These are phyloP conservation scores for Gryganskiella cystojenkinii DNA, from an alignment of 192 early-diverging fungal species.

Conservation along the genomic window DNA sequence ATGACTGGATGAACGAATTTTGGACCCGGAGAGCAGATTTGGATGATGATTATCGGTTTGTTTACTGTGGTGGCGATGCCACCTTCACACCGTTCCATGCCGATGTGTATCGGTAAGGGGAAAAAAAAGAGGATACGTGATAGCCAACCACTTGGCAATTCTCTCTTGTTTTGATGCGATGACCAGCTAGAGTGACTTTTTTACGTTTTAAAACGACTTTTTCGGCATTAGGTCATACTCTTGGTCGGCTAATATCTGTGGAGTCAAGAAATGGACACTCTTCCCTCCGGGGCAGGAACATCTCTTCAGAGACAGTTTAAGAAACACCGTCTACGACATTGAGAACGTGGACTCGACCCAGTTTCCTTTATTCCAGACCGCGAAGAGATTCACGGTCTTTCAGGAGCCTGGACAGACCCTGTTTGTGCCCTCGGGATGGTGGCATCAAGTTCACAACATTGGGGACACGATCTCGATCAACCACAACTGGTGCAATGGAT, in stretches of 20 bases:
- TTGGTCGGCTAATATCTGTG: slow-evolving; percentile 82
- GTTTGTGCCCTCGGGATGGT: slow-evolving; percentile 82
- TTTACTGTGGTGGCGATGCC: slow-evolving; percentile 74
- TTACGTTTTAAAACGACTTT: neutral
- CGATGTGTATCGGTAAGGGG: slow-evolving; percentile 74
- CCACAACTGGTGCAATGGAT: slow-evolving; percentile 80
- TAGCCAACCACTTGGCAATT: too few relatives aligned
- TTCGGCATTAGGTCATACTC: slow-evolving; percentile 67
- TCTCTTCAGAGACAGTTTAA: slow-evolving; percentile 63
- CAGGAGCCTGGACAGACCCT: slow-evolving; percentile 74
- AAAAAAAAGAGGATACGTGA: too few relatives aligned
- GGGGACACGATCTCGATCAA: slow-evolving; percentile 82
- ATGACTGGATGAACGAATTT: slow-evolving; percentile 81
- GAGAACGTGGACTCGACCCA: slow-evolving; percentile 52
- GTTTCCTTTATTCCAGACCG: slow-evolving; percentile 62
- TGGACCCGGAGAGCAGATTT: slow-evolving; percentile 52
- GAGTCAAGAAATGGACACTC: slow-evolving; percentile 75
- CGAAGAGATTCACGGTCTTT: slow-evolving; percentile 60
- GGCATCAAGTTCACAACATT: slow-evolving; percentile 78
- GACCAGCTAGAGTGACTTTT: neutral
- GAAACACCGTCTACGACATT: slow-evolving; percentile 70
- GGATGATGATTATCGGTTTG: slow-evolving; percentile 77
- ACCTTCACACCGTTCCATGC: slow-evolving; percentile 82
- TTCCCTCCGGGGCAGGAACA: slow-evolving; percentile 73
- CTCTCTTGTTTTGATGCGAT: neutral